Evolutionary conservation across 257 asterid species (phyloP), one percentile per base, ranked within the genome.

Genomic region (Ligustrum vulgare): DNA sequence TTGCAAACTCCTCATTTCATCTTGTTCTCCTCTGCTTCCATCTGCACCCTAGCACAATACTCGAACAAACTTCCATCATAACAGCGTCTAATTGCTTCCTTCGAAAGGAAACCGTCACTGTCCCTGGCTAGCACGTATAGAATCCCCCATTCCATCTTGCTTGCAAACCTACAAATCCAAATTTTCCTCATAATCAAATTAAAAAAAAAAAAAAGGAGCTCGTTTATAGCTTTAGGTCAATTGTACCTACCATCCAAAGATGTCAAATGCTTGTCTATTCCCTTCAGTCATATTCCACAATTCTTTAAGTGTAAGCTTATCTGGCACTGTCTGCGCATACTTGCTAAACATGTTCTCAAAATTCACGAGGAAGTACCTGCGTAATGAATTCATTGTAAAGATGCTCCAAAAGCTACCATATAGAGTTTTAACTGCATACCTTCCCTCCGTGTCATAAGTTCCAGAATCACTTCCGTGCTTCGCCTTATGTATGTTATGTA

Each of bases 271-370:
- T 15, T 67, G 70, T 80, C 91, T 84, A 22, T 87, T 85, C 70
- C 84, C 90, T 70, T 94, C 91, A 0, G 96, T 92, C 98, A 94
- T 87, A 63, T 74, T 75, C 97, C 95, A 90, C 60, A 92, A 0
- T 84, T 92, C 98, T n/a, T 87, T 71, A 0, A 87, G 74, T 2
- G 92, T 78, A 3, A 92, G 93, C 90, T 88, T 90, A 74, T 94
- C 97, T 0, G 98, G 97, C 73, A 76, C 82, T 0, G 94, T 87
- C 0, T 8, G 70, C 0, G 87, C 95, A 1, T 88, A 88, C 87
- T 92, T 92, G 93, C 97, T 90, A 22, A 92, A 94, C 13, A 92
- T 72, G 49, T 83, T 92, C 96, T 94, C 98, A 23, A 94, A 92
- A 28, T 87, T 78, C 68, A 78, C 91, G 0, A 97, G 97, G 11